Conservation (phyloP, 768 basidiomycete species). For the Suillus sp. region DNA sequence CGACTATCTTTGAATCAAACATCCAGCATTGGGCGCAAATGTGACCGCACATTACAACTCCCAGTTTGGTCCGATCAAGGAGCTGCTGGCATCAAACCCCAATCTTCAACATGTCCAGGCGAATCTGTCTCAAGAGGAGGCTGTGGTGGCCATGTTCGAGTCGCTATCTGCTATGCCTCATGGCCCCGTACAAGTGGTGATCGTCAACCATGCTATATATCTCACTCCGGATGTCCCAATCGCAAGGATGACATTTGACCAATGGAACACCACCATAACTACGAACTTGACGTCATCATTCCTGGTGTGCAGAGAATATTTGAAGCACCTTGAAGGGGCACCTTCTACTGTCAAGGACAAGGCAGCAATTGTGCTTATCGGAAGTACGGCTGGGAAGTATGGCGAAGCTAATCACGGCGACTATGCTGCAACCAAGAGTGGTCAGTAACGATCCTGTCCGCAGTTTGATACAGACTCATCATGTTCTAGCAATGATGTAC, state of each 20-base stretch:
- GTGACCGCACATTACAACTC: slow-evolving; percentile 76
- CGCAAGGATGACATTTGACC: slow-evolving; percentile 57
- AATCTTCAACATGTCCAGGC: slow-evolving; percentile 47
- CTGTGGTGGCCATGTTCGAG: slow-evolving; percentile 54
- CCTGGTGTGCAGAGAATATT: slow-evolving; percentile 63
- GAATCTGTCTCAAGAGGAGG: slow-evolving; percentile 56
- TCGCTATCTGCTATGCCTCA: slow-evolving; percentile 38
- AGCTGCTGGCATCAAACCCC: slow-evolving; percentile 41
- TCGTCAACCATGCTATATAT: slow-evolving; percentile 66
- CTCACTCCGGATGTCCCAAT: slow-evolving; percentile 48
- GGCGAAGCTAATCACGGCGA: slow-evolving; percentile 71
- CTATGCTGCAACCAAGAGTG: slow-evolving; percentile 69
- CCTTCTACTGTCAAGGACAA: slow-evolving; percentile 48
- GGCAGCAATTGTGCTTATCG: slow-evolving; percentile 65
- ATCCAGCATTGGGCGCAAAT: slow-evolving; percentile 64
- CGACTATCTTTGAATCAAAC: not conserved
- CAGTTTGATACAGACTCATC: not conserved
- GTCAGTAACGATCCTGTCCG: slow-evolving; percentile 32
- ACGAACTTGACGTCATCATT: slow-evolving; percentile 71
- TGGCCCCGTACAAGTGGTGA: slow-evolving; percentile 55
- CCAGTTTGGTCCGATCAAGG: slow-evolving; percentile 43
- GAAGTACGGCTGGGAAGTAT: slow-evolving; percentile 72
- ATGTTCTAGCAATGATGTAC: slow-evolving; percentile 65
- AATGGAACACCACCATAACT: slow-evolving; percentile 63
- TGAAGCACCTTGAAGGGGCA: slow-evolving; percentile 46